Evolutionary conservation across 176 grass and related monocot species (phyloP), one percentile per base, ranked within the genome.

Genomic region (Phragmites australis): DNA sequence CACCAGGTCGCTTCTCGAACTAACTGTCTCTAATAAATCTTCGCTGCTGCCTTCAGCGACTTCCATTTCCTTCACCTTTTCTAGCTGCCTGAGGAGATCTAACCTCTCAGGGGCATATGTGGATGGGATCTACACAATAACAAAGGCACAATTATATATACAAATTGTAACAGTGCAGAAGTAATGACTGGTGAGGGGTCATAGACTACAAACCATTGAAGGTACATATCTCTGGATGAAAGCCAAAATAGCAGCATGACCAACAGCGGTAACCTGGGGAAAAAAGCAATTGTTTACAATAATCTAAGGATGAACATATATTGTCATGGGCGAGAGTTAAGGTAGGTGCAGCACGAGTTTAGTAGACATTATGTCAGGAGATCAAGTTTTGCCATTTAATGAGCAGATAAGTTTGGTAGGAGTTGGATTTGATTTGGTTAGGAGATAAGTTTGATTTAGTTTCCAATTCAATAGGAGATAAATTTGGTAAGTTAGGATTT

Each of bases 141-240:
- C 19, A 85, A 72, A 79, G 22, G 42, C 15, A 60, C n/a, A 62
- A 77, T 58, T 49, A 48, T 39, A 72, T 42, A 66, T 22, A 65
- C 6, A 77, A 61, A 57, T 51, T 43, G 64, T 15, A 75, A 79
- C 19, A 43, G 42, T 3, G 12, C 31, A 22, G 7, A 31, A 83
- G 13, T 54, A 79, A n/a, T n/a, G n/a, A n/a, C n/a, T n/a, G n/a
- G 21, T 19, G 40, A 74, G 54, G 18, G 61, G 5, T 21, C 30
- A 59, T 29, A 76, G 56, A 81, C 25, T 43, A 91, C 90, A 59
- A 79, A 99, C 97, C 88, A 99, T 88, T 32, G 90, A 86, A 81
- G 97, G 97, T 82, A 96, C 82, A 60, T 99, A 99, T 99, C 90
- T 95, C 85, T 96, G 97, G 74, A 99, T 99, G 68, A 99, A 96